Base-by-base conservation (phyloP, 2,329 filamentous ascomycete species). In the Fusarium graminum region DNA sequence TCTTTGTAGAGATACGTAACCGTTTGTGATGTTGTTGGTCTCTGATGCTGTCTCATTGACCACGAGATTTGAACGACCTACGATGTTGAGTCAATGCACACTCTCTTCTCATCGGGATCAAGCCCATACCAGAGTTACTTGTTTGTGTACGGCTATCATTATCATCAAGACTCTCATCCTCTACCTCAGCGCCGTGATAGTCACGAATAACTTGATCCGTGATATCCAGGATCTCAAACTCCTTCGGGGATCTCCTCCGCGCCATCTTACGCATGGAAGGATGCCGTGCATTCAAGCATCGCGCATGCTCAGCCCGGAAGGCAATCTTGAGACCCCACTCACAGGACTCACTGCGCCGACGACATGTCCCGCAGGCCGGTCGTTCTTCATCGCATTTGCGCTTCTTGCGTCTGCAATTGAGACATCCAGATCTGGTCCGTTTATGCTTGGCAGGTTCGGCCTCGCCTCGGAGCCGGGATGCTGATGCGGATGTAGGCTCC, bases 341-440 rank as follows among this genome's bases (percentile, higher is more conserved):
- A 40, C 78, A 79, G 1, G 45, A 45, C 47, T 78, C 75, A 26
- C 67, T 67, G 5, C 74, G 71, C 11, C 76, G 73, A 12, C 69
- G 59, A 62, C 77, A 79, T 3, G 75, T 75, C 14, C 76, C 75
- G 41, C 78, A 79, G 4, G 74, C 62, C 8, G 78, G 78, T 1
- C 73, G 75, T 7, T 64, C 64, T 56, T 80, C 78, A 51, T 80
- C 77, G 54, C 77, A 79, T 59, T 78, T 79, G 40, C 77, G 72
- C 72, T 79, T 79, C 68, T 76, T 78, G 34, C 76, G 75, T 9
- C 77, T 76, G 28, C 77, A 79, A 59, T 78, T 78, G 52, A 79
- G 74, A 38, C 77, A 79, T 1, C 77, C 76, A 6, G 75, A 77
- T 25, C 76, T 69, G 14, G 76, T 78, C 16, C 76, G 71, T 41